phyloP scores from a whole-genome alignment of 495 filamentous ascomycete genomes.

The Aspergillus indologenus region DNA sequence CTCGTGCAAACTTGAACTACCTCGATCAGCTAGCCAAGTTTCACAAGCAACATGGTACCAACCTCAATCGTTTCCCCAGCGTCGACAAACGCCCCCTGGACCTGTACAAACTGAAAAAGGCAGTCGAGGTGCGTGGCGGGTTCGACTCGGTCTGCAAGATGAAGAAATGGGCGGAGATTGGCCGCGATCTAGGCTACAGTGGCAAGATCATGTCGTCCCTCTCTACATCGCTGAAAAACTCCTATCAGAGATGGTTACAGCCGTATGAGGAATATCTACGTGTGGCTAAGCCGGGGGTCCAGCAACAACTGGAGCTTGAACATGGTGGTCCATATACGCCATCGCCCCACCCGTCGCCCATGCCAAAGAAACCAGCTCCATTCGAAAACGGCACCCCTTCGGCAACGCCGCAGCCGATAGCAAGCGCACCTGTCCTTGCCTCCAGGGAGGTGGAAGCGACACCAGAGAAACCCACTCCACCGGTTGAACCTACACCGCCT shows the following conservation, averaged over 20 bases:
- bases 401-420: slow-evolving; percentile 62
- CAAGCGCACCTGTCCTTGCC: slow-evolving; percentile 66
- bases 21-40: slow-evolving; percentile 93
- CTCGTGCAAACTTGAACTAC: slow-evolving; percentile 92
- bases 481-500: slow-evolving; percentile 52
- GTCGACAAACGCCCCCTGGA: slow-evolving; percentile 98
- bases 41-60: slow-evolving; percentile 94
- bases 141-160: slow-evolving; percentile 95
- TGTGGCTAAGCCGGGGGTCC: slow-evolving; percentile 92
- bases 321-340: slow-evolving; percentile 92
- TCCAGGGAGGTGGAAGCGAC: slow-evolving; percentile 54
- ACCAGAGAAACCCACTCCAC: slow-evolving; percentile 35
- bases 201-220: slow-evolving; percentile 99
- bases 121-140: slow-evolving; percentile 87
- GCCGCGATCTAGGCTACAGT: slow-evolving; percentile 93
- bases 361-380: slow-evolving; percentile 61
- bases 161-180: slow-evolving; percentile 99
- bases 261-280: slow-evolving; percentile 96
- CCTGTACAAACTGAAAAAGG: slow-evolving; percentile 93
- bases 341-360: slow-evolving; percentile 80
- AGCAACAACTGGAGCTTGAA: slow-evolving; percentile 89
- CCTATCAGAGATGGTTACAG: slow-evolving; percentile 91
- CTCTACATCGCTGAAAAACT: slow-evolving; percentile 97
- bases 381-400: slow-evolving; percentile 63
- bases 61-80: slow-evolving; percentile 88